Evolutionary conservation across 1,284 basidiomycete genomes (phyloP).

Genomic region (Tylopilus sp.): DNA sequence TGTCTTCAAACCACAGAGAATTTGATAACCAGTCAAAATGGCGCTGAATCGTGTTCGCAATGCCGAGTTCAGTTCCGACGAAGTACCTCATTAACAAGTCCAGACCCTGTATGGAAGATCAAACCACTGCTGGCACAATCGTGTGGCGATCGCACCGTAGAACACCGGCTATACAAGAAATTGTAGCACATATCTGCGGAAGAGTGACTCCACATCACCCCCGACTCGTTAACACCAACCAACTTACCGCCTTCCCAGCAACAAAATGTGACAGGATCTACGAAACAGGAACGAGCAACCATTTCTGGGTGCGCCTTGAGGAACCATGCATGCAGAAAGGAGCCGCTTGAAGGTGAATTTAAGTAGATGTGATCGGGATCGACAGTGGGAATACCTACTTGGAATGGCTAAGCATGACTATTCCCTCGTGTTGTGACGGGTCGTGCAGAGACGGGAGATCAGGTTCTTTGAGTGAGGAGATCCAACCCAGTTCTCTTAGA

Average conservation of each 20-base stretch:
- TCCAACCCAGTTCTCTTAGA: slow-evolving; percentile 66
- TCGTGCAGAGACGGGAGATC: slow-evolving; percentile 1
- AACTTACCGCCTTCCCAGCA: slow-evolving; percentile 81
- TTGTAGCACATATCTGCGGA: slow-evolving; percentile 78
- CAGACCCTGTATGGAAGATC: slow-evolving; percentile 48
- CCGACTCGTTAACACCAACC: not conserved
- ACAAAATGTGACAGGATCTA: slow-evolving; percentile 87
- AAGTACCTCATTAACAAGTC: slow-evolving; percentile 85
- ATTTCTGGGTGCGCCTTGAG: slow-evolving; percentile 74
- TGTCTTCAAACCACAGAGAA: slow-evolving; percentile 84
- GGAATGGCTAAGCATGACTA: slow-evolving; percentile 83
- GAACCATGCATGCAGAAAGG: slow-evolving; percentile 80
- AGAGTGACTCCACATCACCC: slow-evolving; percentile 3
- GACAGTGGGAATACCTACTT: slow-evolving; percentile 51
- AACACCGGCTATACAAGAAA: slow-evolving; percentile 71
- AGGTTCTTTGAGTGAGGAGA: slow-evolving; percentile 25
- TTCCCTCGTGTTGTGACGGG: slow-evolving; percentile 37
- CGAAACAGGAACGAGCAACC: slow-evolving; percentile 74
- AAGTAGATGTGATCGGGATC: slow-evolving; percentile 4
- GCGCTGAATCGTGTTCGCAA: slow-evolving; percentile 79
- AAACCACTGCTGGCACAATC: slow-evolving; percentile 6
- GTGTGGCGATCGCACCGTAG: slow-evolving; percentile 44
- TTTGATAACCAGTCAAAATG: slow-evolving; percentile 89
- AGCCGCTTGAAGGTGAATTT: slow-evolving; percentile 45
- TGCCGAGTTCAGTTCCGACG: slow-evolving; percentile 79